Evolutionary conservation across 305 asterid genomes (phyloP).

Genomic region (Petunia hybrid): DNA sequence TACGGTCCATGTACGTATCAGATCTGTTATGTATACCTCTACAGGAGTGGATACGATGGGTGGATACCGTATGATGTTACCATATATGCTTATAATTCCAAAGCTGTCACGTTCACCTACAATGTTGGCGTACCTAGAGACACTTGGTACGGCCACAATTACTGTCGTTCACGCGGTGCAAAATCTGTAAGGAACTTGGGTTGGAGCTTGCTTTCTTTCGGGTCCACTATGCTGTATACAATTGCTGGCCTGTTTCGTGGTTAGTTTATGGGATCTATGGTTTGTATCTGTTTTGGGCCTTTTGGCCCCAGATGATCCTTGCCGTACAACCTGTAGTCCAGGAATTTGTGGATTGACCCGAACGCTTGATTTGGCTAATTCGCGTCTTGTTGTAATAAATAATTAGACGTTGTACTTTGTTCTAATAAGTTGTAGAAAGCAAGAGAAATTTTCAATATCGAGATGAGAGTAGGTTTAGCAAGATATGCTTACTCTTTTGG

Average conservation of each 20-base stretch:
- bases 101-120: conserved; percentile 67
- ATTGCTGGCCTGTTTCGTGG: conserved; percentile 26
- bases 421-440: neutral
- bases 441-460: neutral
- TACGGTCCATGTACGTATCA: conserved; percentile 89
- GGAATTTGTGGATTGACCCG: neutral
- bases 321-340: neutral
- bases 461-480: neutral
- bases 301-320: neutral
- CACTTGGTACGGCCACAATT: conserved; percentile 78
- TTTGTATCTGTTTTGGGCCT: neutral
- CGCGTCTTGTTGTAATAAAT: neutral
- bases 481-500: neutral
- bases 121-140: conserved; percentile 64
- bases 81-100: conserved; percentile 56
- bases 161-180: conserved; percentile 48
- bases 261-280: neutral
- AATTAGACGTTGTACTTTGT: neutral
- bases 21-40: conserved; percentile 85
- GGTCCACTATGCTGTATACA: conserved; percentile 19
- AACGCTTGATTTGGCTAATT: neutral
- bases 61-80: conserved; percentile 88
- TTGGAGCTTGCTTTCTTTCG: conserved; percentile 29
- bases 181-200: conserved; percentile 27
- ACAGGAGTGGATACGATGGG: conserved; percentile 88